Evolutionary conservation across 495 filamentous ascomycete genomes (phyloP), one percentile per base, ranked within the genome.

Genomic region (Platismatia glauca): DNA sequence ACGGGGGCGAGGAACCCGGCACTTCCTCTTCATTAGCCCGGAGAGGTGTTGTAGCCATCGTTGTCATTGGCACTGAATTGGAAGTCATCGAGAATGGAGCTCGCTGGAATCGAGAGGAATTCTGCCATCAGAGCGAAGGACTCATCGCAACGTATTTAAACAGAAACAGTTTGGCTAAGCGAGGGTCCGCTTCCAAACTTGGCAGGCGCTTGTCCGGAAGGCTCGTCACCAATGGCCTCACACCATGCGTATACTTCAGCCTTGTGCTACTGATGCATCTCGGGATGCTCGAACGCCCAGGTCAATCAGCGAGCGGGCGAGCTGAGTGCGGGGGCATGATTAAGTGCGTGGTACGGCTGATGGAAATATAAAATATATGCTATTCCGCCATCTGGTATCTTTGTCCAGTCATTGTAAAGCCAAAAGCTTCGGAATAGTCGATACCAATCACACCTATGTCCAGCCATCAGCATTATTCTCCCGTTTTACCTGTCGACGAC

Each of bases 81-180:
- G n/a, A 22, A 22, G 8, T 8, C 43, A 46, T 46, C 2, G 20
- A n/a, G 41, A 4, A 6, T 46, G 8, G n/a, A 22, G 16, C 7
- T 46, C n/a, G 2, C 9, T 8, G n/a, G 33, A 22, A 57, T 12
- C 11, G 34, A 7, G 20, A 53, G 8, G 20, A 39, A n/a, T 39
- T 20, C 16, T 34, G 44, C 34, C 7, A 50, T 27, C 11, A 41
- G 29, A 37, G 34, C 2, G 16, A 43, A 34, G 34, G 31, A 53
- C n/a, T n/a, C 20, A 20, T 46, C 3, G 20, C 7, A 11, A 46
- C 1, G 15, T 46, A 46, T 46, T 46, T 22, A 46, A 22, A 20
- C 43, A 20, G 4, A 22, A 46, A n/a, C 46, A 38, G 7, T 27
- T n/a, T 60, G 59, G 59, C 59, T 24, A 38, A 38, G 59, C 33